Evolutionary conservation across 352 stramenopile genomes (phyloP).

Genomic region (Plasmopara muralis): DNA sequence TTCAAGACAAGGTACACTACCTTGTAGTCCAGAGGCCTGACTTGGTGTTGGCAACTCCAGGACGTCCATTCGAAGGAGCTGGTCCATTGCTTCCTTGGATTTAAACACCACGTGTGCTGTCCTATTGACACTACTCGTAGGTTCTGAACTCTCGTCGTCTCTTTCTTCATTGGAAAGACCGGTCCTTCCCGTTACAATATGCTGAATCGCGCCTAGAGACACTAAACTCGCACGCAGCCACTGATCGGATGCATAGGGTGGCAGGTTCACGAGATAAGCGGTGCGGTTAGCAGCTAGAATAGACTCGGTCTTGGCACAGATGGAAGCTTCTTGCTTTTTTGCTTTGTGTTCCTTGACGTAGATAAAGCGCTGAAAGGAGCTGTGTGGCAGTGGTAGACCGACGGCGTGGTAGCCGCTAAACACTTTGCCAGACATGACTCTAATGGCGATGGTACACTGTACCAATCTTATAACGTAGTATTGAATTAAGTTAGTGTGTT

Average conservation of each 20-base stretch:
- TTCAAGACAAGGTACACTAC: constrained; percentile 10
- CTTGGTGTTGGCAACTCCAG: constrained; percentile 29
- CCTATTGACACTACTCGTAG: constrained; percentile 7
- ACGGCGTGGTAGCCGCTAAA: constrained; percentile 70
- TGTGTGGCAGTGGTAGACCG: constrained; percentile 54
- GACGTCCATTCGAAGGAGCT: constrained; percentile 42
- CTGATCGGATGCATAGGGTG: constrained; percentile 30
- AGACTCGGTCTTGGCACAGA: constrained; percentile 27
- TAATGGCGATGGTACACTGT: neutral
- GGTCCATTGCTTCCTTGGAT: constrained; percentile 39
- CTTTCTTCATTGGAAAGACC: constrained; percentile 6
- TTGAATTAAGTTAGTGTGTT: too few species aligned
- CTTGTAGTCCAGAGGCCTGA: constrained; percentile 27
- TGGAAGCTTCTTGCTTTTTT: constrained; percentile 12
- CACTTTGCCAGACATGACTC: constrained; percentile 1
- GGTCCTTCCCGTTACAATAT: constrained; percentile 31
- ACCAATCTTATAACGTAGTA: neutral
- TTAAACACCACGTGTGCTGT: constrained; percentile 76
- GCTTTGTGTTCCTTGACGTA: constrained; percentile 65
- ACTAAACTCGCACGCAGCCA: constrained; percentile 52
- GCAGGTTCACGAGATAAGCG: constrained; percentile 73
- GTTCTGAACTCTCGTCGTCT: constrained; percentile 8
- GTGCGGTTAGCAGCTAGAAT: constrained; percentile 53
- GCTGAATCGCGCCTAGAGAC: constrained; percentile 51
- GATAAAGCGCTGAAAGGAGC: constrained; percentile 59